Base-by-base conservation (phyloP, 176 grass and related monocot species). In the Rhynchospora tenuis region DNA sequence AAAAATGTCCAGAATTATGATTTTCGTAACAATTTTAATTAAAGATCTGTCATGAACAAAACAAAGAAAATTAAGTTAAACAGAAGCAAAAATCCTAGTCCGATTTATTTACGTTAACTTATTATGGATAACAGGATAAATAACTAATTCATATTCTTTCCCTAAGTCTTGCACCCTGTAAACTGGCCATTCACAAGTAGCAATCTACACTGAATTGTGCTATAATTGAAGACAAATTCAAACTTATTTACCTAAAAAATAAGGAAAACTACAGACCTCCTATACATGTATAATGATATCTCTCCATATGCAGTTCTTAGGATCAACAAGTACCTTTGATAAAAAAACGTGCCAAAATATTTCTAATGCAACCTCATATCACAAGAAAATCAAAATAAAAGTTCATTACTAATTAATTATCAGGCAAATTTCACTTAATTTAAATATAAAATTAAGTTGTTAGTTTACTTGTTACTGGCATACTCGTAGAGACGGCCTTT, bases 401-500 rank as follows among this genome's bases (percentile, higher is more conserved):
- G 47, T 75, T 75, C 9, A 75, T 75, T 17, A 17, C 73, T 76
- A 26, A 51, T 16, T 27, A 14, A 50, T 23, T 73, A 72, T 47
- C 3, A 26, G 26, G 26, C 11, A 27, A 52, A 0, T 7, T 26
- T 26, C 6, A 23, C 70, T 51, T 54, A 56, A 55, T 17, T 17
- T 54, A 55, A 76, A 47, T 6, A 52, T 48, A 76, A 16, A 61
- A 22, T 48, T 23, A 47, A 76, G 23, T 16, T 76, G 50, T 63
- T 11, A 76, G 13, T 26, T 73, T 73, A 89, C 88, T 69, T 90
- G 88, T 67, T 81, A 59, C 86, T 90, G 64, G 84, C 84, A 81
- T 87, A 87, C 73, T 90, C 88, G 4, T 90, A 90, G 71, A 90
- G 85, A n/a, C 88, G 88, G 56, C 88, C 88, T 7, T 85, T 84